These are phyloP conservation scores for Mycena rosella DNA, from an alignment of 768 basidiomycete species.

Conservation along the genomic window DNA sequence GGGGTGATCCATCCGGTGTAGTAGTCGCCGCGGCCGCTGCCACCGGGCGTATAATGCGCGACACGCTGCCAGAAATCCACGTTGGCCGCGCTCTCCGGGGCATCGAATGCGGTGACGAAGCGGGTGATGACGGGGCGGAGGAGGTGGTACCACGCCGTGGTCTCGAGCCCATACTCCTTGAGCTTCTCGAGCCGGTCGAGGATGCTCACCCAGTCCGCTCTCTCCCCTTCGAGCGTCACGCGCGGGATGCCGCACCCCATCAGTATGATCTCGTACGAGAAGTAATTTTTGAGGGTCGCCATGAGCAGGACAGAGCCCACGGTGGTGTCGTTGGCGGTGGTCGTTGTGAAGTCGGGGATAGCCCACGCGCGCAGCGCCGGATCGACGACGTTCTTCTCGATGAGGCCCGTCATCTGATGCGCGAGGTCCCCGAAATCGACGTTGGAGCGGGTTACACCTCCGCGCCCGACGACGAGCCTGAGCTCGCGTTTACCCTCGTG, in stretches of 20 bases:
- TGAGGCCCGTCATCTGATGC: neutral
- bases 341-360: constrained; percentile 59
- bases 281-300: constrained; percentile 56
- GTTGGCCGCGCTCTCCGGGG: too few species aligned
- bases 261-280: constrained; percentile 46
- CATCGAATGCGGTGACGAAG: too few species aligned
- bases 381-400: too few species aligned
- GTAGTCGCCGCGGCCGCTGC: constrained; percentile 18
- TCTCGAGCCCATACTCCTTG: too few species aligned
- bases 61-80: too few species aligned
- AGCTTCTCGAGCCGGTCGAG: too few species aligned
- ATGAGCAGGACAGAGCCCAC: constrained; percentile 46
- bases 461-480: neutral
- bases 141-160: too few species aligned
- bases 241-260: neutral
- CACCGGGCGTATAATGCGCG: constrained; percentile 5
- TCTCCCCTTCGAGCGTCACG: too few species aligned
- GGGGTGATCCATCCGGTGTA: constrained; percentile 37
- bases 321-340: constrained; percentile 53
- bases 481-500: constrained; percentile 39
- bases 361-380: constrained; percentile 47
- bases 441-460: constrained; percentile 33
- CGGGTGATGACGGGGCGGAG: too few species aligned
- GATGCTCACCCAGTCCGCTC: too few species aligned
- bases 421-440: constrained; percentile 44